Evolutionary conservation across 2,329 filamentous ascomycete genomes (phyloP), one percentile per base, ranked within the genome.

Genomic region (Metarhizium rileyi): DNA sequence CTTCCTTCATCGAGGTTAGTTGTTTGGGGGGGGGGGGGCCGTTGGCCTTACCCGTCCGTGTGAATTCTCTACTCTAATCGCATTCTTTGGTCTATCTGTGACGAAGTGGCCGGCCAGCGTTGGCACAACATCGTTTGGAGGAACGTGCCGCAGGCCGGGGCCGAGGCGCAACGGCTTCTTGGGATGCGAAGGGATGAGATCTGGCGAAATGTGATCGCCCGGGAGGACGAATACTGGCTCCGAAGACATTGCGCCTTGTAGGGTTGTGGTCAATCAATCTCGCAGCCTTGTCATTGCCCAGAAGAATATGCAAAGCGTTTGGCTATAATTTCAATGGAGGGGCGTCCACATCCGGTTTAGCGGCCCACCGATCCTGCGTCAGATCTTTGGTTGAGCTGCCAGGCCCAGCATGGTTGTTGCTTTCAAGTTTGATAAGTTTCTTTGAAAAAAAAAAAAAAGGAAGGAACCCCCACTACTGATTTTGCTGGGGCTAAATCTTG

Each of bases 61-160:
- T 55, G 82, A 79, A 55, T 75, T 81, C 62, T 93, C 87, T 51
- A 93, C 74, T 76, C 86, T 90, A 52, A 90, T 76, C 4, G 85
- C 81, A 66, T 88, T 87, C 72, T 90, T 93, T 66, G 75, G 75
- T 58, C 68, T 71, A 65, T 91, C 84, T 52, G 78, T 78, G 52
- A 81, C 75, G 50, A 90, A 74, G 60, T 81, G 76, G 58, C 83
- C 83, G 49, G 81, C 78, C 55, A 87, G 75, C 49, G 83, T 83
- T 55, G 86, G 74, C 55, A 83, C 75, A 58, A 93, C 81, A 36
- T 81, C 81, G 57, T 78, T 79, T n/a, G 87, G 85, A 41, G 87
- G 87, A 52, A 89, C 81, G 66, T 94, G 83, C 53, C 86, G 85
- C 50, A 96, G 76, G 49, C 90, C 90, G 16, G 89, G 87, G 26